phyloP scores from a whole-genome alignment of 495 filamentous ascomycete species.

The Cudoniella acicularis region DNA sequence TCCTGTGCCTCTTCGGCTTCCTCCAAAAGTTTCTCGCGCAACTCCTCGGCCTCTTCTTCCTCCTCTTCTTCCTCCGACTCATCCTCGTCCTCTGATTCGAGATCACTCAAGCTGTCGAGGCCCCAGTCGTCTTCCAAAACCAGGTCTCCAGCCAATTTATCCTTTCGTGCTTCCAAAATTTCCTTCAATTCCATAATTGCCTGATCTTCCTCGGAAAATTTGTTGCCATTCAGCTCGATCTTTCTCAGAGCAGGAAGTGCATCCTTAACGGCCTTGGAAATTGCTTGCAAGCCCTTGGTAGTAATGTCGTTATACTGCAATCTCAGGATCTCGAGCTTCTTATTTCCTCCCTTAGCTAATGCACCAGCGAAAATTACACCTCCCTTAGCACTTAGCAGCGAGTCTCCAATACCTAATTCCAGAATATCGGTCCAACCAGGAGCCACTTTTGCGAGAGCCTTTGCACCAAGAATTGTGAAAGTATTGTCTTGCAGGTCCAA shows the following conservation, averaged over 20 bases:
- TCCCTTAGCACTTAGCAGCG: constrained; percentile 76
- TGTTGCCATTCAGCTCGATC: constrained; percentile 94
- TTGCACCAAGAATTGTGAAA: constrained; percentile 78
- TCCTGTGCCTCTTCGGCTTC: constrained; percentile 71
- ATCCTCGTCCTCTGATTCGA: constrained; percentile 68
- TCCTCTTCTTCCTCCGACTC: constrained; percentile 71
- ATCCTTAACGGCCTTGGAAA: constrained; percentile 60
- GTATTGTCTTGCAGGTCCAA: constrained; percentile 97
- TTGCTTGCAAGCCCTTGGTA: constrained; percentile 60
- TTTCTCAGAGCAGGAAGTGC: constrained; percentile 69
- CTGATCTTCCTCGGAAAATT: constrained; percentile 81
- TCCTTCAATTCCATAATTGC: constrained; percentile 47
- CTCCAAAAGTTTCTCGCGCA: constrained; percentile 60
- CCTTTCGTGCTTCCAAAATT: constrained; percentile 55
- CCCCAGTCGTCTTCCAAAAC: constrained; percentile 72
- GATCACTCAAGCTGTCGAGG: constrained; percentile 76
- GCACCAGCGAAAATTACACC: constrained; percentile 68
- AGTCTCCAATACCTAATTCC: constrained; percentile 89
- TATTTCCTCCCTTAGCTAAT: constrained; percentile 69
- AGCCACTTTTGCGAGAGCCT: constrained; percentile 70
- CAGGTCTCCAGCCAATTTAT: constrained; percentile 54
- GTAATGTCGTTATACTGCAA: constrained; percentile 96
- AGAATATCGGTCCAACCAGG: constrained; percentile 68
- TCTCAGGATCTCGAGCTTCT: constrained; percentile 71
- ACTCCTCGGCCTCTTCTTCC: constrained; percentile 60